Base-by-base conservation (phyloP, 2,329 filamentous ascomycete genomes). In the Trichoderma gracile region DNA sequence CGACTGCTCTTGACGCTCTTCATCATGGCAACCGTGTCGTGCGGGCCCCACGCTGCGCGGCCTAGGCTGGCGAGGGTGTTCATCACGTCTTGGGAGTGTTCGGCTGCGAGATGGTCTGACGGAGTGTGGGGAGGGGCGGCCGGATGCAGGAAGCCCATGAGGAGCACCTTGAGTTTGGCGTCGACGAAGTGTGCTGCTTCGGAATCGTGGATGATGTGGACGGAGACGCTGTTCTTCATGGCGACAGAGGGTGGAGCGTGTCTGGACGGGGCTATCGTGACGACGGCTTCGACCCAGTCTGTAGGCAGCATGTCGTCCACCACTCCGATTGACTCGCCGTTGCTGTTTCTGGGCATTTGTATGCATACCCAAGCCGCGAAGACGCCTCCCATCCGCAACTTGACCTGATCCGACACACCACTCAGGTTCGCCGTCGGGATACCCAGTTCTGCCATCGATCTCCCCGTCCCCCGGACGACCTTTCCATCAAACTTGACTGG, bases 351-450 rank as follows among this genome's bases (percentile, higher is more conserved):
- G 0, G 62, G 33, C 0, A 77, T 75, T 1, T 64, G 43, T 2
- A 86, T 69, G 0, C 81, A 75, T 0, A 82, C 83, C 88, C 88
- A 91, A 3, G 86, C 87, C 45, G 88, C 86, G 69, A 88, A 91
- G 7, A 88, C 80, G 0, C 88, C 89, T 14, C 78, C 76, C 56
- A 90, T 78, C 3, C 83, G 80, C 67, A 83, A 75, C 23, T 80
- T 77, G 46, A 89, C 72, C 40, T 84, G 79, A 27, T 83, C 81
- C 0, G 84, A 78, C 0, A 89, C 77, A 10, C 78, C 80, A 0
- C 70, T 69, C 2, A 90, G 73, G 65, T 83, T 86, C 0, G 86
- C 82, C 0, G 83, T 86, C 0, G 85, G 84, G 2, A 82, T 76
- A 0, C 80, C 81, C 6, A 82, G 74, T 43, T 80, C 74, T 12